phyloP scores from a whole-genome alignment of 345 rosid species.

The Corymbia maculata region DNA sequence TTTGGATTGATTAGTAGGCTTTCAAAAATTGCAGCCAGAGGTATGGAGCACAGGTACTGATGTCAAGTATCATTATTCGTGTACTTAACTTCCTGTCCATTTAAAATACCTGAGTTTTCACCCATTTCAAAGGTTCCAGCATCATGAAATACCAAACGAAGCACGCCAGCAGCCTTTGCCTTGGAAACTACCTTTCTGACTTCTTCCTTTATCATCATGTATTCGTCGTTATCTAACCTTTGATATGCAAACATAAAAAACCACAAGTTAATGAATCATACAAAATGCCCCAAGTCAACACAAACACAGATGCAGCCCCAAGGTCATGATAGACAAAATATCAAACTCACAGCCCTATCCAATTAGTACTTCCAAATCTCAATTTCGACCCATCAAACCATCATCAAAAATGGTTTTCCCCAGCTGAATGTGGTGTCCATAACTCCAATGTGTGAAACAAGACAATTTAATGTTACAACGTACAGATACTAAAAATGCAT shows the following conservation, averaged over 20 bases:
- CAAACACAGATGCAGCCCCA: not conserved
- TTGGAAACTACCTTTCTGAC: conserved; percentile 64
- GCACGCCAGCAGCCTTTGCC: conserved; percentile 93
- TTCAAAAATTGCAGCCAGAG: not conserved
- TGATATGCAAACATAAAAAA: not conserved
- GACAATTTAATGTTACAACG: not conserved
- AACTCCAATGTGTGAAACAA: not conserved
- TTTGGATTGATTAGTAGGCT: not conserved
- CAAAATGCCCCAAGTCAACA: not conserved
- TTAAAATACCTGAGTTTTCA: conserved; percentile 41
- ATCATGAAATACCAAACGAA: conserved; percentile 94
- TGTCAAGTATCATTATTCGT: not conserved
- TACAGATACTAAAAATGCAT: not conserved
- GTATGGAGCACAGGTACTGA: not conserved
- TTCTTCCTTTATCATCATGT: conserved; percentile 34
- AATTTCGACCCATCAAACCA: not conserved
- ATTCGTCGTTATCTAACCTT: conserved; percentile 23
- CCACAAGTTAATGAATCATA: not conserved
- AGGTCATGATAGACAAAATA: not conserved
- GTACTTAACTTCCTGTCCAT: not conserved
- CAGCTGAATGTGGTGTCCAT: not conserved
- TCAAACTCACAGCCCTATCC: not conserved
- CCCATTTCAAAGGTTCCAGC: conserved; percentile 80
- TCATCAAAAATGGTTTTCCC: not conserved
- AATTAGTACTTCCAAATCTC: not conserved